Base-by-base conservation (phyloP, 257 asterid genomes). In the Solanum tarijense region DNA sequence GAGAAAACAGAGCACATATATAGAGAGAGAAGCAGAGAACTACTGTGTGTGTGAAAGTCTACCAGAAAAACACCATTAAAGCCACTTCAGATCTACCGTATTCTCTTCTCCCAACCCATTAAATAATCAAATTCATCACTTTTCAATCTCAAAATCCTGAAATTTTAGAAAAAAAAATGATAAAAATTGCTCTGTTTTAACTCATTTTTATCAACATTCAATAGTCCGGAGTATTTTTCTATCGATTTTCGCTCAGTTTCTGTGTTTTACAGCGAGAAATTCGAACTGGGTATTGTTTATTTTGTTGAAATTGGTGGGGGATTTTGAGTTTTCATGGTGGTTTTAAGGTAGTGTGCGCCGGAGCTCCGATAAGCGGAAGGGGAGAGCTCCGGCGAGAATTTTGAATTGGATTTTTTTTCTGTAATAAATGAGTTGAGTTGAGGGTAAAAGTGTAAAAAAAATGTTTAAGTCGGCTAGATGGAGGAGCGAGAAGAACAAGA, bases 401-500 rank as follows among this genome's bases (percentile, higher is more conserved):
- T 6, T 35, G 35, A 84, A 65, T 41, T 72, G 34, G 41, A 23
- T 86, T 75, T 1, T 52, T 43, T 11, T 39, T 16, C 9, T 32
- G 60, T 12, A 39, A 13, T 78, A 78, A 78, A 78, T 78, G 88
- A 86, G 18, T 58, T 79, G 84, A 83, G 87, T 88, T 94, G 76
- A 90, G 60, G 79, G 71, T 78, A 23, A 83, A 82, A 34, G 82
- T 36, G 90, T 84, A 87, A 92, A 91, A 31, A 91, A 73, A 86
- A 97, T 97, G 99, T 96, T 97, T 83, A 94, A 94, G 96, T 90
- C 99, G 78, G 96, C 91, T 90, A 86, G 95, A 92, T 97, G 99
- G 99, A 94, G 95, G 94, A 93, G 94, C 89, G 99, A 97, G 91
- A 97, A 94, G 93, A 94, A 93, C 94, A 96, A 94, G 95, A 90